A percentile compares a stretch with the other conserved stretches of the same genome.
Evolutionary conservation across 257 asterid species (phyloP).

Genomic region (Ilex asprella): DNA sequence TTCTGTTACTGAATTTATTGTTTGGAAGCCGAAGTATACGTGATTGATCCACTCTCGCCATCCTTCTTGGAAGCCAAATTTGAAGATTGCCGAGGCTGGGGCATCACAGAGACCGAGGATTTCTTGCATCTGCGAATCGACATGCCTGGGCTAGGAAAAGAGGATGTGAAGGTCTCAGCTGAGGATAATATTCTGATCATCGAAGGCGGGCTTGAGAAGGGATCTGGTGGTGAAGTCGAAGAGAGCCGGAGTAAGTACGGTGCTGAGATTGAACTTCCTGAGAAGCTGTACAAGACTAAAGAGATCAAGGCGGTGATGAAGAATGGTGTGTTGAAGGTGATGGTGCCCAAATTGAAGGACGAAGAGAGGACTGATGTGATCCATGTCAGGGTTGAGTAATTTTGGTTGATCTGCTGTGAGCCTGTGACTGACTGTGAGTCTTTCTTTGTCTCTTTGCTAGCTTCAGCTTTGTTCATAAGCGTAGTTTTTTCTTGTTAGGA

Average conservation of each 20-base stretch:
- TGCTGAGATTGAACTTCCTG: conserved; percentile 53
- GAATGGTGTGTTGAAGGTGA: conserved; percentile 52
- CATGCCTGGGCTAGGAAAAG: conserved; percentile 61
- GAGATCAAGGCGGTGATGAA: conserved; percentile 62
- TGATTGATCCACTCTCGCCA: too few relatives aligned
- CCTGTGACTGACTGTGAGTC: not conserved
- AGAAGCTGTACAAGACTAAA: conserved; percentile 36
- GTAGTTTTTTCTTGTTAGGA: too few relatives aligned
- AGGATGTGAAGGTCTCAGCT: conserved; percentile 46
- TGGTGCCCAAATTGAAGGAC: conserved; percentile 46
- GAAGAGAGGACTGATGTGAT: conserved; percentile 50
- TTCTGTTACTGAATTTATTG: too few relatives aligned
- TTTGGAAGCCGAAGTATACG: too few relatives aligned
- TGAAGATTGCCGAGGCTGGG: conserved; percentile 37
- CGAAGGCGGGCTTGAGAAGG: conserved; percentile 45
- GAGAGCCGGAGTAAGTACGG: conserved; percentile 34
- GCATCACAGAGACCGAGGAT: conserved; percentile 33
- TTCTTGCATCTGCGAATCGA: conserved; percentile 48
- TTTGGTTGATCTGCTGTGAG: not conserved
- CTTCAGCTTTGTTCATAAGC: conserved; percentile 2
- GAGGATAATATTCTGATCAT: conserved; percentile 48
- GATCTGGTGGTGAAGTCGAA: conserved; percentile 24
- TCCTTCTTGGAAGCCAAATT: not conserved
- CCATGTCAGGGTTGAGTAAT: conserved; percentile 20
- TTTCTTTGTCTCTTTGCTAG: not conserved